Conservation (phyloP, 2,329 filamentous ascomycete species). For the Colletotrichum lupini region DNA sequence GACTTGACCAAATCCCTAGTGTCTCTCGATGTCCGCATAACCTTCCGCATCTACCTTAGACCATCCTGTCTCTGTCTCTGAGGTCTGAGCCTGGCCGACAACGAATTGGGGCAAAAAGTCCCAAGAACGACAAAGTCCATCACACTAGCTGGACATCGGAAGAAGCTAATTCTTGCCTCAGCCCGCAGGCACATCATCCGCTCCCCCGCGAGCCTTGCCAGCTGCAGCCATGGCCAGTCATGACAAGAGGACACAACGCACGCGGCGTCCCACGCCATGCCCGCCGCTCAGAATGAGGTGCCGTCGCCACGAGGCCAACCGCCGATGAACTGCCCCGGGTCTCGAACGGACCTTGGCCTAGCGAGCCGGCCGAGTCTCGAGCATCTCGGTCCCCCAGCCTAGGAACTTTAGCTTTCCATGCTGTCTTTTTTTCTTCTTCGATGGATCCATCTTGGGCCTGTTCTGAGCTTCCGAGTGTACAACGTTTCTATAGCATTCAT, state of each 20-base stretch:
- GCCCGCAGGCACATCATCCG: neutral
- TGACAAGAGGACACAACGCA: neutral
- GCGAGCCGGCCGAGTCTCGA: neutral
- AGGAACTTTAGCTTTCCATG: neutral
- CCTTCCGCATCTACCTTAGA: neutral
- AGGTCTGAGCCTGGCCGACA: neutral
- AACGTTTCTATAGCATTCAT: neutral
- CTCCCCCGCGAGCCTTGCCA: neutral
- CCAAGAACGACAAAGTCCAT: neutral
- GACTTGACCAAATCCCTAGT: neutral
- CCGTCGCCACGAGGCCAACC: constrained; percentile 27
- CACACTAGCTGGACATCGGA: neutral
- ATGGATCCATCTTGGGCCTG: neutral
- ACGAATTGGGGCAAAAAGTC: neutral
- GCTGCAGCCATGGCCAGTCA: neutral
- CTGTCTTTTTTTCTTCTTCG: neutral
- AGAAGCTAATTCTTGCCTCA: constrained; percentile 13
- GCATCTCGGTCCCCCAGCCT: neutral
- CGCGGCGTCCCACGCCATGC: neutral
- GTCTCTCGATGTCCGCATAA: neutral
- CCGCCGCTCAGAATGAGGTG: neutral
- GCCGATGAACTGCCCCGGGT: constrained; percentile 1
- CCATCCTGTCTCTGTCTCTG: neutral
- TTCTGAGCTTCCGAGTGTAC: neutral
- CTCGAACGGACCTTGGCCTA: constrained; percentile 1